Conservation (phyloP, 2,329 filamentous ascomycete species). For the Triangularia verruculosa region DNA sequence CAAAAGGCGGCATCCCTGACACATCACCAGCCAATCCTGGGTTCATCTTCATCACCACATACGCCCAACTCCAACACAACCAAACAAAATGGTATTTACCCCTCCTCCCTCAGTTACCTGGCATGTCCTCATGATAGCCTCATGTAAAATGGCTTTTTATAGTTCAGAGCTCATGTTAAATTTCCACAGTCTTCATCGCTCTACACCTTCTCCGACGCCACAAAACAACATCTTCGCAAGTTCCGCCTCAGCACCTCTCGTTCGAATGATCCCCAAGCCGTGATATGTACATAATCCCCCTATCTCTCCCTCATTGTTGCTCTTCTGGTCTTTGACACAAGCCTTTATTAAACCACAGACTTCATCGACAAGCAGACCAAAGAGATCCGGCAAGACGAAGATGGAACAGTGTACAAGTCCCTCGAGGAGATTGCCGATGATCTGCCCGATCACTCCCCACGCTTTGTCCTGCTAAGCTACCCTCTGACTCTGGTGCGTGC, state of each 20-base stretch:
- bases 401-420: slow-evolving; percentile 72
- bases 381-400: slow-evolving; percentile 82
- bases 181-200: slow-evolving; percentile 58
- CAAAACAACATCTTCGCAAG: slow-evolving; percentile 85
- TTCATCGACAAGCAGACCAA: slow-evolving; percentile 89
- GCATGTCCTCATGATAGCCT: slow-evolving; percentile 12
- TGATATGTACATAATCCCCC: slow-evolving; percentile 72
- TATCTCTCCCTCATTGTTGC: background rate
- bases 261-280: slow-evolving; percentile 80
- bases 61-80: background rate
- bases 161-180: background rate
- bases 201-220: slow-evolving; percentile 90
- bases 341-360: slow-evolving; percentile 45
- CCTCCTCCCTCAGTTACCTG: background rate
- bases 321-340: no score
- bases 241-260: slow-evolving; percentile 90
- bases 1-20: background rate
- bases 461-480: slow-evolving; percentile 88
- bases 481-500: slow-evolving; percentile 72
- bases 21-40: background rate
- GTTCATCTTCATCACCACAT: background rate
- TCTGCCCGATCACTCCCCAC: slow-evolving; percentile 85
- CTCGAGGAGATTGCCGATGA: slow-evolving; percentile 82
- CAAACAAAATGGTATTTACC: slow-evolving; percentile 13
- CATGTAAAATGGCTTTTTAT: background rate